Evolutionary conservation across 2,329 filamentous ascomycete genomes (phyloP).

Genomic region (Colletotrichum trifolii): DNA sequence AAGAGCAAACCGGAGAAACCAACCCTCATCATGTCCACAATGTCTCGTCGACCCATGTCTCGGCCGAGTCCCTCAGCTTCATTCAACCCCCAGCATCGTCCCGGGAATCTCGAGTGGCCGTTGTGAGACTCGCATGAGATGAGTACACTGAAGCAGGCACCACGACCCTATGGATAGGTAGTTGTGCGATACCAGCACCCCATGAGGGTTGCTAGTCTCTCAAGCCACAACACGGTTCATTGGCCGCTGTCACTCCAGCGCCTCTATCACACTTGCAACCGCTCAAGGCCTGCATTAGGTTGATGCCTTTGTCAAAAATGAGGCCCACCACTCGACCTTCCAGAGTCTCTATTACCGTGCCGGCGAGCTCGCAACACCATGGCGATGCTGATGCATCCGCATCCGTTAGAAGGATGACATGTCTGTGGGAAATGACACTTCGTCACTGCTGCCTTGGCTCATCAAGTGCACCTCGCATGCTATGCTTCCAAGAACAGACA

Average conservation of each 20-base stretch:
- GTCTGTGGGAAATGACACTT: constrained; percentile 3
- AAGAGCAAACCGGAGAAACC: not conserved
- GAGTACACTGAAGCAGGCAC: not conserved
- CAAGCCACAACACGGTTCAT: constrained; percentile 5
- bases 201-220: not conserved
- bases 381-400: constrained; percentile 18
- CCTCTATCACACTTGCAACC: constrained; percentile 19
- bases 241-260: constrained; percentile 7
- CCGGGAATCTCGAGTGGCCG: constrained; percentile 12
- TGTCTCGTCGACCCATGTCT: not conserved
- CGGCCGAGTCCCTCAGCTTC: not conserved
- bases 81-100: not conserved
- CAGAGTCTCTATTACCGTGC: constrained; percentile 1
- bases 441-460: not conserved
- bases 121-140: constrained; percentile 2
- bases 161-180: not conserved
- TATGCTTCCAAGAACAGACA: constrained; percentile 1
- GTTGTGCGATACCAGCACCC: constrained; percentile 3
- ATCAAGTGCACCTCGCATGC: not conserved
- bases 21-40: not conserved
- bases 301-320: constrained; percentile 14
- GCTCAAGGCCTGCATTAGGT: constrained; percentile 20
- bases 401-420: constrained; percentile 16
- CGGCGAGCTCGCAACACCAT: not conserved
- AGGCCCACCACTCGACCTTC: not conserved